phyloP scores from a whole-genome alignment of 2,329 filamentous ascomycete genomes.

The Claviceps digitariae region DNA sequence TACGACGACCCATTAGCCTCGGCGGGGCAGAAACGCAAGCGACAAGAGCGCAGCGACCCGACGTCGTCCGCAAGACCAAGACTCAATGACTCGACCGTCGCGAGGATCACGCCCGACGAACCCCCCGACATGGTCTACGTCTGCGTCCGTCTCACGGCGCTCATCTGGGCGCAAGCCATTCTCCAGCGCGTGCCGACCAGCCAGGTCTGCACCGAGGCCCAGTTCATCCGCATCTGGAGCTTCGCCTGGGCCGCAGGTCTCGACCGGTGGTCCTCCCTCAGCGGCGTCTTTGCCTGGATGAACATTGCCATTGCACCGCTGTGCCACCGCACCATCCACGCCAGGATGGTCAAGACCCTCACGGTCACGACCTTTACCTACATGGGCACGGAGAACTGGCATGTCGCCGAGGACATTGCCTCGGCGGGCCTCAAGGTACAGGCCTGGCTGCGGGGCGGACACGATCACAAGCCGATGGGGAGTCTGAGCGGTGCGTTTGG shows the following conservation, averaged over 20 bases:
- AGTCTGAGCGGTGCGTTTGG: conserved; percentile 10
- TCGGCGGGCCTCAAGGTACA: conserved; percentile 25
- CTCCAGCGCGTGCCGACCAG: conserved; percentile 27
- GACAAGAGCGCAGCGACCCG: conserved; percentile 3
- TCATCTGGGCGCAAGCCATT: conserved; percentile 35
- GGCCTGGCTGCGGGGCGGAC: conserved; percentile 25
- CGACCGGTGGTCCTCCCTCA: conserved; percentile 29
- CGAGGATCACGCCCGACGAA: conserved; percentile 7
- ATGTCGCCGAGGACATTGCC: conserved; percentile 25
- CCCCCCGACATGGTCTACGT: conserved; percentile 32
- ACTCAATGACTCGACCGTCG: conserved; percentile 3
- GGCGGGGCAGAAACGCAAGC: conserved; percentile 7
- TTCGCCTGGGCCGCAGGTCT: conserved; percentile 33
- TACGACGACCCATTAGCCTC: background rate
- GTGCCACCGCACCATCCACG: conserved; percentile 24
- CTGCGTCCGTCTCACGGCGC: conserved; percentile 30
- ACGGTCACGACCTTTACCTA: conserved; percentile 30
- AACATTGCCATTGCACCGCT: conserved; percentile 28
- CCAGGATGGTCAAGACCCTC: conserved; percentile 32
- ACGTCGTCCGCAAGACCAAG: background rate
- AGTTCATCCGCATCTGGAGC: conserved; percentile 32
- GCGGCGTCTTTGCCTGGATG: conserved; percentile 37
- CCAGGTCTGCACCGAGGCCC: conserved; percentile 21
- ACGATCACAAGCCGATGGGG: background rate
- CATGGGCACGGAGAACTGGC: conserved; percentile 35